phyloP scores from a whole-genome alignment of 2,329 filamentous ascomycete genomes.

The Aspergillus pseudoglaucus region DNA sequence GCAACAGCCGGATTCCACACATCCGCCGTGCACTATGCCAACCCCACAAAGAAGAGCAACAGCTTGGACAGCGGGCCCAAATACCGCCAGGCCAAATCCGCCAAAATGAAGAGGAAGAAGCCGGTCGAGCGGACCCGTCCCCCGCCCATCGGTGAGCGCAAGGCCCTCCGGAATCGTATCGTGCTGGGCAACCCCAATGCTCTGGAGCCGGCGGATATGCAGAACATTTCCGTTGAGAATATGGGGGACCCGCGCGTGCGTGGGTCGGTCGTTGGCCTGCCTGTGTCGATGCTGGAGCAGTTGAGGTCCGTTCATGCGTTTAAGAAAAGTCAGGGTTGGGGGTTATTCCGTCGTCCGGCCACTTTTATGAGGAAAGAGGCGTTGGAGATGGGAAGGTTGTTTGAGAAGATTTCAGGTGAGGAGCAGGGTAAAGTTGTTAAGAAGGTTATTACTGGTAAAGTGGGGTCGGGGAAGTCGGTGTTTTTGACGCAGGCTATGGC shows the following conservation, averaged over 20 bases:
- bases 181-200: constrained; percentile 93
- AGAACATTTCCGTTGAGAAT: constrained; percentile 52
- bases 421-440: constrained; percentile 37
- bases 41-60: constrained; percentile 46
- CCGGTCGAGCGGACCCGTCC: constrained; percentile 45
- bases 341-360: constrained; percentile 74
- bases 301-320: constrained; percentile 82
- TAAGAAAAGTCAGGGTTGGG: constrained; percentile 84
- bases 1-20: constrained; percentile 43
- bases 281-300: constrained; percentile 65
- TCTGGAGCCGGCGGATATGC: constrained; percentile 64
- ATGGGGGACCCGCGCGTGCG: constrained; percentile 50
- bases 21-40: constrained; percentile 32
- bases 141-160: constrained; percentile 71
- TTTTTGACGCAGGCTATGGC: constrained; percentile 76
- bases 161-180: constrained; percentile 79
- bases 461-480: constrained; percentile 78
- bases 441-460: constrained; percentile 66
- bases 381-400: constrained; percentile 59
- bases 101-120: constrained; percentile 42
- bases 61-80: constrained; percentile 21
- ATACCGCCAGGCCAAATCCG: constrained; percentile 33
- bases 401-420: constrained; percentile 50
- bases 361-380: constrained; percentile 72
- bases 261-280: constrained; percentile 64